Evolutionary conservation across 495 filamentous ascomycete species (phyloP).

Genomic region (Neurospora sp.): DNA sequence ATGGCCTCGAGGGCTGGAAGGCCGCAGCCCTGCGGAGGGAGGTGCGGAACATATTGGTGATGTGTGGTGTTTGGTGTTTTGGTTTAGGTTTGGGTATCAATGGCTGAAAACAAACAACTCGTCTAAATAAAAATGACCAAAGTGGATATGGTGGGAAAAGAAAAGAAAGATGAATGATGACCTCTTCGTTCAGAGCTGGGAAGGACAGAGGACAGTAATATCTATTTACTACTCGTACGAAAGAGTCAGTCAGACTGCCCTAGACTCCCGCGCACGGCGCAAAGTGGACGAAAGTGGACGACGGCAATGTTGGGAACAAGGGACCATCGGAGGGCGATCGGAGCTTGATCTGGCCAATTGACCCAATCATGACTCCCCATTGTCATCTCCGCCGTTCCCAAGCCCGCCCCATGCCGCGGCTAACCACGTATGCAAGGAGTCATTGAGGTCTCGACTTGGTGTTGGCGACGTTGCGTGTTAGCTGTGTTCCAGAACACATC

Average conservation of each 20-base stretch:
- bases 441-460: neutral
- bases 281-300: neutral
- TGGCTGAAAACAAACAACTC: neutral
- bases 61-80: neutral
- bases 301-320: neutral
- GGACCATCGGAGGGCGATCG: constrained; percentile 23
- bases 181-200: neutral
- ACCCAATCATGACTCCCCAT: constrained; percentile 14
- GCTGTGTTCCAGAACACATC: neutral
- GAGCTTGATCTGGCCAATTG: constrained; percentile 14
- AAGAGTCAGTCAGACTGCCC: neutral
- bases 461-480: neutral
- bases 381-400: neutral
- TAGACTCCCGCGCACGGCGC: neutral
- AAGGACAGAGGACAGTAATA: neutral
- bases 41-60: constrained; percentile 4
- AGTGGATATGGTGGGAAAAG: neutral
- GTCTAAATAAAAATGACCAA: neutral
- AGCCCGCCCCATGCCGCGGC: neutral
- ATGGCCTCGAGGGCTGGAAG: constrained; percentile 15
- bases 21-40: constrained; percentile 8
- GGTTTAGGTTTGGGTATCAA: neutral
- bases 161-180: neutral
- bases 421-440: neutral
- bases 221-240: neutral